These are phyloP conservation scores for Monosporascus sp. DNA, from an alignment of 2,329 filamentous ascomycete species.

Conservation along the genomic window DNA sequence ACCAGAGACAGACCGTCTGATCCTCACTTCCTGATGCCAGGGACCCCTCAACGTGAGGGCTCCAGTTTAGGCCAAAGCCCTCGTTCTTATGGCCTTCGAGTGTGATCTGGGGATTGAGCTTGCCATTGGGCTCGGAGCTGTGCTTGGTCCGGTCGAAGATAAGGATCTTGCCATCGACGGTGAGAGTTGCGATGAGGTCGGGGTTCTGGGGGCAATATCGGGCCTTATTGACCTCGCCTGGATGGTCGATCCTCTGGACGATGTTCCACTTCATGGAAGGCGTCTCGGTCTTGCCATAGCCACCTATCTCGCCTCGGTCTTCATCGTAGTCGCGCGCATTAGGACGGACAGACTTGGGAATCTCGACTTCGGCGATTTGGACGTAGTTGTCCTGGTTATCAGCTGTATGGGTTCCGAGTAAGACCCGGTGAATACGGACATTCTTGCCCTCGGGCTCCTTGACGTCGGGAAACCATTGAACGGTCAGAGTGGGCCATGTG, in stretches of 20 bases:
- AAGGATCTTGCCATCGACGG: conserved; percentile 79
- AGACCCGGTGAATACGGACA: conserved; percentile 78
- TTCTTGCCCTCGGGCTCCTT: conserved; percentile 84
- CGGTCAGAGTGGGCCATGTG: conserved; percentile 95
- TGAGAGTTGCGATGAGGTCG: conserved; percentile 91
- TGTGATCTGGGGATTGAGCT: conserved; percentile 76
- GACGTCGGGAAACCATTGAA: conserved; percentile 96
- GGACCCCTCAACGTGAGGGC: conserved; percentile 72
- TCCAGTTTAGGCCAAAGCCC: conserved; percentile 93
- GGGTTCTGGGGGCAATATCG: conserved; percentile 97
- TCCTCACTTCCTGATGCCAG: conserved; percentile 91
- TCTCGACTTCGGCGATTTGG: conserved; percentile 89
- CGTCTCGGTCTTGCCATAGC: conserved; percentile 76
- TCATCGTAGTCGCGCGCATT: conserved; percentile 87
- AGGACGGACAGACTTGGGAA: conserved; percentile 72
- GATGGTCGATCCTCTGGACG: conserved; percentile 93
- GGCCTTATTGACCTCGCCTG: conserved; percentile 96
- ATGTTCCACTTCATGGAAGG: conserved; percentile 81
- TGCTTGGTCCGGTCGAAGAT: conserved; percentile 97
- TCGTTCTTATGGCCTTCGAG: conserved; percentile 81
- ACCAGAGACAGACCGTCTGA: conserved; percentile 87
- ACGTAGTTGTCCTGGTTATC: conserved; percentile 83
- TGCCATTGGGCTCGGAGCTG: conserved; percentile 67
- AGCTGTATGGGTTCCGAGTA: conserved; percentile 93
- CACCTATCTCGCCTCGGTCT: conserved; percentile 86